A percentile compares a stretch with the other conserved stretches of the same genome.
Conservation (phyloP, 148 eudicot genomes). For the Limonium bicolor region DNA sequence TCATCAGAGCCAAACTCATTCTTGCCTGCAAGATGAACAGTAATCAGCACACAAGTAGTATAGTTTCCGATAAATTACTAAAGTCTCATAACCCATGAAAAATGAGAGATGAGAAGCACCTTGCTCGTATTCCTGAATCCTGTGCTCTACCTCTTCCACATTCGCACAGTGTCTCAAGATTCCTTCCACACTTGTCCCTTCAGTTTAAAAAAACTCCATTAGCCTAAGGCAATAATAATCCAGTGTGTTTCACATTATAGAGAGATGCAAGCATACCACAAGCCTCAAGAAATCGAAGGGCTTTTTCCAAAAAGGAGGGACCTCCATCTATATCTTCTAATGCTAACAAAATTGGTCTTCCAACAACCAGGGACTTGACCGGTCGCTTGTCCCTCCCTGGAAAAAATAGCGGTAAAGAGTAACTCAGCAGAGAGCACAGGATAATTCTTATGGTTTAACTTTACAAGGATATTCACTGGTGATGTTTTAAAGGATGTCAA, state of each 20-base stretch:
- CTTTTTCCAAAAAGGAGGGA: conserved; percentile 98
- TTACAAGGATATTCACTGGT: background rate
- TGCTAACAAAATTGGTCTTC: conserved; percentile 92
- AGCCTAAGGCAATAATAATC: background rate
- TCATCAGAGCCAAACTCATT: conserved; percentile 77
- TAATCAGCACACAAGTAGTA: no score
- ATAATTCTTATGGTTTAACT: no score
- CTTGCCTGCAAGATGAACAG: conserved; percentile 79
- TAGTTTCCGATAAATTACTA: no score
- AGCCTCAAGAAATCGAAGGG: conserved; percentile 86
- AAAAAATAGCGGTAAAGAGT: no score
- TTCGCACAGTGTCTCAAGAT: conserved; percentile 92
- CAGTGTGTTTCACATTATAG: no score
- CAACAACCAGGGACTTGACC: conserved; percentile 93
- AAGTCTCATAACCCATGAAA: background rate
- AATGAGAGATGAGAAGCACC: no score
- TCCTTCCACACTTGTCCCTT: conserved; percentile 88
- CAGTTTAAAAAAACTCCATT: conserved; percentile 3
- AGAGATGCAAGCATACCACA: conserved; percentile 64
- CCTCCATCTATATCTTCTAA: conserved; percentile 98
- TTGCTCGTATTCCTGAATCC: conserved; percentile 95
- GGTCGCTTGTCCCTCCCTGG: conserved; percentile 94
- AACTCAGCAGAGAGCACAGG: conserved; percentile 1
- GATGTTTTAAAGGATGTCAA: conserved; percentile 8
- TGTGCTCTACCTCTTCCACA: conserved; percentile 95